Evolutionary conservation across 2,329 filamentous ascomycete genomes (phyloP), one percentile per base, ranked within the genome.

Genomic region (Fusarium agapanthi): DNA sequence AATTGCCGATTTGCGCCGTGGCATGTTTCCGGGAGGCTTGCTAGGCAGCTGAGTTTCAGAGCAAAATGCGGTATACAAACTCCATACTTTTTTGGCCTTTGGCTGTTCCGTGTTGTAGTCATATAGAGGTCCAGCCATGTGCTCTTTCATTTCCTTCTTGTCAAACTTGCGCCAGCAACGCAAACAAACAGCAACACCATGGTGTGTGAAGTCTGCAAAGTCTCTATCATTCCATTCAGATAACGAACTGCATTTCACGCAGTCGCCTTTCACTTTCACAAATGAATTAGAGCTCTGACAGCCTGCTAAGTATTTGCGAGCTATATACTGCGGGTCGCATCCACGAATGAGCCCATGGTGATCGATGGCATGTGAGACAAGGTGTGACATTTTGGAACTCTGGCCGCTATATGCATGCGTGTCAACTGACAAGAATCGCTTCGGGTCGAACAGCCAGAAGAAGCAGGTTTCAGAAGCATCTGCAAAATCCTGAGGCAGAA

Each of bases 251-350:
- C 43, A 44, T 20, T 44, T 44, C 24, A 1, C 11, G 24, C 43
- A 20, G 16, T 26, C 1, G 2, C 43, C 43, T 26, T 14, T 20
- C 4, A 0, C 24, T 0, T 44, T 44, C 7, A 26, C 12, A 20
- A 10, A 26, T 20, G 43, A 5, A 1, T 13, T 9, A 14, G 0
- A 20, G 16, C 18, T 44, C 43, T 20, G 7, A 26, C 43, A 44
- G 8, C 43, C 5, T 20, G 24, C 12, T 20, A 5, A 14, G 43
- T 45, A 45, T 20, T 18, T 24, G 40, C 40, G 40, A 43, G 6
- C 15, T 43, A 1, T 0, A 43, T 11, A 12, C 2, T 12, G 2
- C 0, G 40, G 40, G 0, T 43, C n/a, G 5, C 10, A 1, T 43
- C n/a, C 1, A 24, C 9, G n/a, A 24, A 43, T 43, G 9, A 43